These are phyloP conservation scores for Talaromyces sp. DNA, from an alignment of 2,329 filamentous ascomycete species.

Conservation along the genomic window DNA sequence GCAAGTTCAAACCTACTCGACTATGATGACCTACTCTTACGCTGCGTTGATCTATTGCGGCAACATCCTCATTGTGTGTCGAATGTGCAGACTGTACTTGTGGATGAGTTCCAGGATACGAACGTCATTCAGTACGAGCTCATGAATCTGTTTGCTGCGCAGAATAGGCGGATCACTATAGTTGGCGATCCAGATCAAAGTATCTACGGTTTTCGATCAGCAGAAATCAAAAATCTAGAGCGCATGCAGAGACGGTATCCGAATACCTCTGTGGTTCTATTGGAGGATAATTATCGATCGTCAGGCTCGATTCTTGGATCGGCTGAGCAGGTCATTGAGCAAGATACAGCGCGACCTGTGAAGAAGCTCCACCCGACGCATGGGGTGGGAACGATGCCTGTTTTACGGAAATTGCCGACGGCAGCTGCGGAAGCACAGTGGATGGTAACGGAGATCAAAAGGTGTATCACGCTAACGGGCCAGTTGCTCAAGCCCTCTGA, in stretches of 20 bases:
- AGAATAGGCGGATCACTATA: conserved; percentile 74
- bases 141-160: conserved; percentile 80
- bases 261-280: conserved; percentile 73
- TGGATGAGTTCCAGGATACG: conserved; percentile 97
- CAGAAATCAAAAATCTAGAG: conserved; percentile 83
- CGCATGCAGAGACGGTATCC: conserved; percentile 74
- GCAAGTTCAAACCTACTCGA: conserved; percentile 77
- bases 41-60: conserved; percentile 74
- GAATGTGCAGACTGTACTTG: conserved; percentile 85
- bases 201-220: conserved; percentile 93
- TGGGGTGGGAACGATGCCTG: conserved; percentile 71
- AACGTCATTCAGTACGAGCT: conserved; percentile 93
- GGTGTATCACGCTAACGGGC: conserved; percentile 68
- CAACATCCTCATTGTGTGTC: conserved; percentile 74
- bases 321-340: conserved; percentile 83
- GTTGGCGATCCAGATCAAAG: conserved; percentile 97
- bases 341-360: conserved; percentile 74
- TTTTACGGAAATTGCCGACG: conserved; percentile 70
- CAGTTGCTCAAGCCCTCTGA: conserved; percentile 70
- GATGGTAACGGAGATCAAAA: conserved; percentile 80
- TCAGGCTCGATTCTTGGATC: conserved; percentile 77
- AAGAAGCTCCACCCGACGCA: conserved; percentile 80
- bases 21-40: conserved; percentile 86
- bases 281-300: conserved; percentile 94
- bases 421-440: conserved; percentile 75